Conservation (phyloP, 1,139 yeast species). For the Geotrichum bryndzae region DNA sequence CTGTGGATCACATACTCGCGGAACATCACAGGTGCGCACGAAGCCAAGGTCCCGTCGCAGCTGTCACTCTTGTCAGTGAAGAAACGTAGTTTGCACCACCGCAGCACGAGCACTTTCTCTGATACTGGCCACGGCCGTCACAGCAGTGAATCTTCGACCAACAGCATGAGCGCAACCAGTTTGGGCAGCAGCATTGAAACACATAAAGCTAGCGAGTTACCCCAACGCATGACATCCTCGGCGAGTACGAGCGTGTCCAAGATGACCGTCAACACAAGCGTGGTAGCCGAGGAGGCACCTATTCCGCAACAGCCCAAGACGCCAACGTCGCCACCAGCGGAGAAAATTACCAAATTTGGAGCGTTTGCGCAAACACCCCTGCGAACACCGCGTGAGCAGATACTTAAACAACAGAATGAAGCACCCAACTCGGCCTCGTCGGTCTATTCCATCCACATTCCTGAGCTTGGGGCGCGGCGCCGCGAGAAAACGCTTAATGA, state of each 20-base stretch:
- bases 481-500: constrained; percentile 59
- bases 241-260: neutral
- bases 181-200: constrained; percentile 6
- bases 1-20: constrained; percentile 85
- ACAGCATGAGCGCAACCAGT: constrained; percentile 12
- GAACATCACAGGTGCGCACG: constrained; percentile 25
- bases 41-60: constrained; percentile 49
- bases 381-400: constrained; percentile 13
- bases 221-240: neutral
- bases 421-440: constrained; percentile 17
- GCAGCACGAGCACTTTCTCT: constrained; percentile 1
- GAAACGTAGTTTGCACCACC: constrained; percentile 22
- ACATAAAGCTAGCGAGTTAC: constrained; percentile 7
- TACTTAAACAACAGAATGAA: constrained; percentile 8
- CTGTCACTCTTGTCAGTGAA: constrained; percentile 42
- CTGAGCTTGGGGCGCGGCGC: constrained; percentile 34
- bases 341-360: neutral
- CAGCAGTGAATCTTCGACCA: constrained; percentile 16
- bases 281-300: neutral
- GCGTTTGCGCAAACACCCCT: neutral
- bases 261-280: neutral
- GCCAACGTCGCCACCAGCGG: constrained; percentile 4
- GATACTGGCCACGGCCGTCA: constrained; percentile 12
- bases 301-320: constrained; percentile 7
- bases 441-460: constrained; percentile 19